Conservation (phyloP, 2,329 filamentous ascomycete genomes). For the Aspergillus sergii region DNA sequence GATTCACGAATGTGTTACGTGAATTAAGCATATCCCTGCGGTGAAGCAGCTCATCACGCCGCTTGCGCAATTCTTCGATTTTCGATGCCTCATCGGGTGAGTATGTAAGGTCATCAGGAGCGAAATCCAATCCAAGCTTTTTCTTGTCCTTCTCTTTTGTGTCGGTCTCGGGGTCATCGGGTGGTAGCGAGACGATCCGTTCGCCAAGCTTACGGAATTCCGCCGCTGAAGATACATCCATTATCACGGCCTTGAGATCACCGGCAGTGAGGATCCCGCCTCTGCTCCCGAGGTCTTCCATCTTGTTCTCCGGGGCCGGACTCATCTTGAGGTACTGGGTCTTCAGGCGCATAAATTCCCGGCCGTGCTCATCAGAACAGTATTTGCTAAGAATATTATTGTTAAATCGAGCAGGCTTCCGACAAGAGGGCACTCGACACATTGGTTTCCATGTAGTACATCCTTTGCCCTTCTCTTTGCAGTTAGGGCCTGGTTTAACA, state of each 20-base stretch:
- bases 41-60: constrained; percentile 36
- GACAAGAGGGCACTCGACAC: constrained; percentile 49
- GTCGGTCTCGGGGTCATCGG: constrained; percentile 24
- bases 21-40: constrained; percentile 45
- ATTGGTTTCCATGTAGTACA: constrained; percentile 55
- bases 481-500: constrained; percentile 43
- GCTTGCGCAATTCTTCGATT: constrained; percentile 40
- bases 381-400: constrained; percentile 49
- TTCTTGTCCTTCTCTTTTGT: constrained; percentile 21
- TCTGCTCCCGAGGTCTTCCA: constrained; percentile 42
- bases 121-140: constrained; percentile 33
- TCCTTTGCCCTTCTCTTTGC: constrained; percentile 43
- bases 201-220: constrained; percentile 48
- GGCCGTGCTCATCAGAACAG: constrained; percentile 52
- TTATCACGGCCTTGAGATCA: constrained; percentile 46
- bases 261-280: constrained; percentile 45
- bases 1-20: constrained; percentile 44
- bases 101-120: constrained; percentile 34
- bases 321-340: constrained; percentile 32
- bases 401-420: constrained; percentile 49
- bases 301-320: constrained; percentile 23
- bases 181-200: constrained; percentile 37
- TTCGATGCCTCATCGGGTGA: constrained; percentile 41
- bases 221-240: constrained; percentile 38
- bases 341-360: constrained; percentile 46